Evolutionary conservation across 2,329 filamentous ascomycete species (phyloP).

Genomic region (Exophiala sideris): DNA sequence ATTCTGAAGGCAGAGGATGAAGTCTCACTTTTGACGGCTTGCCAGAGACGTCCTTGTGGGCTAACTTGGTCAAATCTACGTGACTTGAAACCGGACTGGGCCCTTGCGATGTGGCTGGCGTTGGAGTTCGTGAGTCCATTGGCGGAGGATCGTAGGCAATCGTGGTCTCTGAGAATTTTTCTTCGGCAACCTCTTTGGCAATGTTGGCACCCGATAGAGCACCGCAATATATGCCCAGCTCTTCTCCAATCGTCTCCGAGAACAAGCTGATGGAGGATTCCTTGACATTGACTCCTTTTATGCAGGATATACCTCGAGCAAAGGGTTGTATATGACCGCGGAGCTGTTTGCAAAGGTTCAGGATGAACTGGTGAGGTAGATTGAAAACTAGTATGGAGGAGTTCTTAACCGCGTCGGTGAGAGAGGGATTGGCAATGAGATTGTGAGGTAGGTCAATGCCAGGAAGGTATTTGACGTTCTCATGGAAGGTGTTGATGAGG

Average conservation of each 20-base stretch:
- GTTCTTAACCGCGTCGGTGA: slow-evolving; percentile 74
- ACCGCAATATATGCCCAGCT: slow-evolving; percentile 92
- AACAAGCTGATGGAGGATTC: slow-evolving; percentile 84
- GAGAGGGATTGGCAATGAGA: slow-evolving; percentile 75
- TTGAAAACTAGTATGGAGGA: slow-evolving; percentile 94
- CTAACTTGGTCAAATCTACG: slow-evolving; percentile 49
- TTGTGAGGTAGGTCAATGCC: slow-evolving; percentile 78
- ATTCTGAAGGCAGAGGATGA: slow-evolving; percentile 72
- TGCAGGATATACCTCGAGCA: slow-evolving; percentile 91
- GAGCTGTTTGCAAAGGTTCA: slow-evolving; percentile 77
- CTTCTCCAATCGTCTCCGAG: slow-evolving; percentile 88
- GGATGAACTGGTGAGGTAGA: slow-evolving; percentile 93
- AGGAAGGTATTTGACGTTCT: slow-evolving; percentile 98
- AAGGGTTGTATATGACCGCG: slow-evolving; percentile 86
- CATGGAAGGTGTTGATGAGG: slow-evolving; percentile 87
- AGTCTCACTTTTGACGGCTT: slow-evolving; percentile 66
- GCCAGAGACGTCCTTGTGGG: slow-evolving; percentile 68
- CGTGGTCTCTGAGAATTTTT: slow-evolving; percentile 97
- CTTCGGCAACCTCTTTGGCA: slow-evolving; percentile 86
- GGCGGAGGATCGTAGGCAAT: slow-evolving; percentile 91
- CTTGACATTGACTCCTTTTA: slow-evolving; percentile 94
- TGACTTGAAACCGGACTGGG: slow-evolving; percentile 52
- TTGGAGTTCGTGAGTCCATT: slow-evolving; percentile 77
- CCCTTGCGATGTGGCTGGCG: slow-evolving; percentile 52
- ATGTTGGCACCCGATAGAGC: slow-evolving; percentile 96